Conservation (phyloP, 2,329 filamentous ascomycete species). For the Penicillium griseofulvum region DNA sequence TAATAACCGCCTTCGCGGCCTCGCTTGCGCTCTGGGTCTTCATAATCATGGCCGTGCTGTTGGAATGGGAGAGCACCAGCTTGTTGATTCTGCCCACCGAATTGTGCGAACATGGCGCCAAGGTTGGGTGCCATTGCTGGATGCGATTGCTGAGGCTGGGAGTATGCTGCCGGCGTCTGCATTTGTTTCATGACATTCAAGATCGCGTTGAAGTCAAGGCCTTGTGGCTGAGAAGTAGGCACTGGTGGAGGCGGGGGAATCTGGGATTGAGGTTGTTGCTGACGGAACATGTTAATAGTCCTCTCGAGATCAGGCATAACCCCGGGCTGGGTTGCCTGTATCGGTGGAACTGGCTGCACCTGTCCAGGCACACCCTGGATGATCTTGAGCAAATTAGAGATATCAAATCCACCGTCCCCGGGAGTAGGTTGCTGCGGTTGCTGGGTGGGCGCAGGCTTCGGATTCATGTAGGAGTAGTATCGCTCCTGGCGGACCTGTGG, state of each 20-base stretch:
- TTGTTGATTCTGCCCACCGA: slow-evolving; percentile 28
- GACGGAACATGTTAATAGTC: slow-evolving; percentile 11
- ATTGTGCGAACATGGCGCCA: slow-evolving; percentile 35
- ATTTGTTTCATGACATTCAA: slow-evolving; percentile 42
- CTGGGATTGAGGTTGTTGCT: slow-evolving; percentile 11
- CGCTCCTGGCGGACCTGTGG: slow-evolving; percentile 41
- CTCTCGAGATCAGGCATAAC: slow-evolving; percentile 26
- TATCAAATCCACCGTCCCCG: slow-evolving; percentile 30
- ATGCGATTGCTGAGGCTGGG: slow-evolving; percentile 28
- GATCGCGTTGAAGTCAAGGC: slow-evolving; percentile 40
- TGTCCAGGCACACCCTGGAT: slow-evolving; percentile 37
- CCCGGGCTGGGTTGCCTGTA: slow-evolving; percentile 26
- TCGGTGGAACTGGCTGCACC: slow-evolving; percentile 30
- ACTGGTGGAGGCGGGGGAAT: slow-evolving; percentile 25
- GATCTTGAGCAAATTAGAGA: slow-evolving; percentile 42
- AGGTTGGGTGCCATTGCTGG: slow-evolving; percentile 33
- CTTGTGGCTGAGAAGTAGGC: slow-evolving; percentile 24
- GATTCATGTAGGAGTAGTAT: slow-evolving; percentile 39
- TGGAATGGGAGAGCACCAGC: slow-evolving; percentile 12
- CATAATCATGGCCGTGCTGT: slow-evolving; percentile 26
- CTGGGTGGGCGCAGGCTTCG: slow-evolving; percentile 28
- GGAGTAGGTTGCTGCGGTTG: slow-evolving; percentile 26
- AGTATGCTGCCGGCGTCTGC: slow-evolving; percentile 29
- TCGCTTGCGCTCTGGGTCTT: slow-evolving; percentile 44
- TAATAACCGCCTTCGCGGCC: slow-evolving; percentile 34